Conservation (phyloP, 2,329 filamentous ascomycete species). For the Myriosclerotinia curreyana region DNA sequence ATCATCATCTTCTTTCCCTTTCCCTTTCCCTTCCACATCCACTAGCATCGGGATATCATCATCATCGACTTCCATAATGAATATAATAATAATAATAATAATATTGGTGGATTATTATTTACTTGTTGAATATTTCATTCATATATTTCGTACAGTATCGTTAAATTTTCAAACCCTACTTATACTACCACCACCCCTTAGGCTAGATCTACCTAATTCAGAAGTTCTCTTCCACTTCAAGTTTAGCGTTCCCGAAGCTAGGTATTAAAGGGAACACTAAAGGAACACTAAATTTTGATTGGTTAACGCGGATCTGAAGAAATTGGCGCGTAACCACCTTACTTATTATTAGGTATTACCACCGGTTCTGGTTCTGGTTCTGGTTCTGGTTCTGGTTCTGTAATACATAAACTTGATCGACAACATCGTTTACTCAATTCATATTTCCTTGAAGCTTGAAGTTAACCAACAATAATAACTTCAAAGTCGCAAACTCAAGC, state of each 20-base stretch:
- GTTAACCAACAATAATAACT: background rate
- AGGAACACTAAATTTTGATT: constrained; percentile 5
- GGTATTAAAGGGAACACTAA: background rate
- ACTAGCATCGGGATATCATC: constrained; percentile 65
- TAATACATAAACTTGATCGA: background rate
- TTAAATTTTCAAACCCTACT: too few species aligned
- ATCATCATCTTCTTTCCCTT: constrained; percentile 36
- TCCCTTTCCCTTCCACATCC: constrained; percentile 43
- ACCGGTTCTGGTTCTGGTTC: too few species aligned
- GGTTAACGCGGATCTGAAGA: constrained; percentile 18
- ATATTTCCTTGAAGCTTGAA: constrained; percentile 1
- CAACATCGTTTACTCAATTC: background rate
- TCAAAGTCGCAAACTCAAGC: constrained; percentile 12
- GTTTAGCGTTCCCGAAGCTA: constrained; percentile 5
- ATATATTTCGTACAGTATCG: too few species aligned
- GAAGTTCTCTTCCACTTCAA: too few species aligned
- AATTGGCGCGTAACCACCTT: too few species aligned
- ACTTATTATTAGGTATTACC: too few species aligned
- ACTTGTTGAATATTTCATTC: too few species aligned
- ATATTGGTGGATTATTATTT: too few species aligned
- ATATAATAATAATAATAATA: too few species aligned
- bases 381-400: background rate
- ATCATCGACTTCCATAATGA: constrained; percentile 59
- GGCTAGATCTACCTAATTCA: too few species aligned
- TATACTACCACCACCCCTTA: too few species aligned